Conservation (phyloP, 164 flowering plant species). For the Annona squamosa region DNA sequence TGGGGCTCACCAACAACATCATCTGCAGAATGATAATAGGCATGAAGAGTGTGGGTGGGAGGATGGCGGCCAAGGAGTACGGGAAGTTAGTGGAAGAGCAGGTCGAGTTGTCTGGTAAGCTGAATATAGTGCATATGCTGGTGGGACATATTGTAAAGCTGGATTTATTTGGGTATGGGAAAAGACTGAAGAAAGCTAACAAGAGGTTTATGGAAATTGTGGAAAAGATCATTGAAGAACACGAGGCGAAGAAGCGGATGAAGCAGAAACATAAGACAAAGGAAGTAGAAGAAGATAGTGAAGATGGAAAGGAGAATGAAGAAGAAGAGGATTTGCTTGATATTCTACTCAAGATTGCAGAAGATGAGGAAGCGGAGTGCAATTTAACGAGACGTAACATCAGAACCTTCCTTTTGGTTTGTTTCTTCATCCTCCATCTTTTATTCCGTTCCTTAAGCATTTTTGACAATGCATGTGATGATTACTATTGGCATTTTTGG, state of each 20-base stretch:
- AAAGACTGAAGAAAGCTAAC: constrained; percentile 23
- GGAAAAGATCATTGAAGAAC: constrained; percentile 36
- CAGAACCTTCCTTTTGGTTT: constrained; percentile 52
- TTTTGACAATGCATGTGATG: too few species aligned
- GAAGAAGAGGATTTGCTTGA: constrained; percentile 43
- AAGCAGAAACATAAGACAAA: too few species aligned
- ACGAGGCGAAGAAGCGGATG: constrained; percentile 20
- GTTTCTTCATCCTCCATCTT: not conserved
- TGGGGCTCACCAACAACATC: constrained; percentile 32
- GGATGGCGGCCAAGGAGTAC: constrained; percentile 25
- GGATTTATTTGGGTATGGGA: constrained; percentile 39
- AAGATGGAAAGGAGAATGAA: too few species aligned
- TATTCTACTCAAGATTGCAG: constrained; percentile 33
- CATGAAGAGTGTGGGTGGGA: constrained; percentile 21
- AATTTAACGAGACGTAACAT: constrained; percentile 37
- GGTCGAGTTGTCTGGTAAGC: constrained; percentile 28
- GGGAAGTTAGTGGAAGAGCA: constrained; percentile 27
- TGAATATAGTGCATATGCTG: constrained; percentile 39
- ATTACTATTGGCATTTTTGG: too few species aligned
- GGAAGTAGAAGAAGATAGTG: not conserved
- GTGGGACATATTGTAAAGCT: constrained; percentile 31
- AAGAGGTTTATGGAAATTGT: constrained; percentile 31
- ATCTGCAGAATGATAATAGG: constrained; percentile 40
- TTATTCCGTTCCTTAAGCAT: too few species aligned
- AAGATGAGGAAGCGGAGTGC: constrained; percentile 32